Percentiles rank a stretch among this genome's conserved stretches.
phyloP scores from a whole-genome alignment of 176 grass and related monocot species.

The Triticum timopheevii region DNA sequence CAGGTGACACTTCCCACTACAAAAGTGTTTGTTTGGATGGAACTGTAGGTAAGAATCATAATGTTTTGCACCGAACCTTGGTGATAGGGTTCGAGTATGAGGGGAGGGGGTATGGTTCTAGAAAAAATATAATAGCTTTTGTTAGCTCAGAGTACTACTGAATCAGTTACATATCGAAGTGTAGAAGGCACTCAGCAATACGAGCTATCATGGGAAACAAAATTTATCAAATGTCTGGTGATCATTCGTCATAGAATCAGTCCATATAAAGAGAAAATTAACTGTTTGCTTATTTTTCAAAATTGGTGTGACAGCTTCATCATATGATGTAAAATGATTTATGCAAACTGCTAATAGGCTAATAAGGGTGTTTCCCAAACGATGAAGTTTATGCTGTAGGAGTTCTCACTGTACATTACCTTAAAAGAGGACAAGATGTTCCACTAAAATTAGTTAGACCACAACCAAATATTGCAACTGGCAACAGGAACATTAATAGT shows the following conservation, averaged over 20 bases:
- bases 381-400: neutral
- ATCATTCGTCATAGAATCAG: neutral
- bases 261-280: neutral
- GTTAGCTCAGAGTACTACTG: neutral
- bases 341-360: neutral
- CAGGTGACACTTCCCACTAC: conserved; percentile 24
- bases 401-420: neutral
- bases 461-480: neutral
- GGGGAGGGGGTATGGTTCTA: neutral
- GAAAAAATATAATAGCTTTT: neutral
- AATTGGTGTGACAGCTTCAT: neutral
- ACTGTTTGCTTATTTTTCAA: neutral
- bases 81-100: neutral
- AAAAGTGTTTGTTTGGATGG: neutral
- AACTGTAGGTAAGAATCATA: conserved; percentile 21
- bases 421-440: neutral
- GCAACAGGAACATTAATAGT: neutral
- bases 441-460: neutral
- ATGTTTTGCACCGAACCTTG: neutral
- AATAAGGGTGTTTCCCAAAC: neutral
- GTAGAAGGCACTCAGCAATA: neutral
- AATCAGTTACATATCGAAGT: neutral
- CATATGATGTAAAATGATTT: neutral
- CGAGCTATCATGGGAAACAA: neutral
- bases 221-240: neutral